Base-by-base conservation (phyloP, 2,329 filamentous ascomycete species). In the Ceratocystis eucalypticola region DNA sequence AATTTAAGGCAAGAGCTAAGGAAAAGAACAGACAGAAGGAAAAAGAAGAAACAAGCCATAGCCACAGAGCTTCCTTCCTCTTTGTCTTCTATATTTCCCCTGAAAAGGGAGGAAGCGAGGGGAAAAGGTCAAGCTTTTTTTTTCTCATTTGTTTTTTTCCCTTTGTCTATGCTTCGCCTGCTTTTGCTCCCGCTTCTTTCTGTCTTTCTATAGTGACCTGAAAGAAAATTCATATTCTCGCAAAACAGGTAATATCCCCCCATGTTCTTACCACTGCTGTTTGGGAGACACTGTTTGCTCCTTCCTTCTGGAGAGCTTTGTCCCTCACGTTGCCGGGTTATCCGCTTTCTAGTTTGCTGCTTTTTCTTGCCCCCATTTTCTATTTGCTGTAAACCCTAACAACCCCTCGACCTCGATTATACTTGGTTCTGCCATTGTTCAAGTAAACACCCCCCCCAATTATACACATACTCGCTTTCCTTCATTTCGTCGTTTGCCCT, bases 1-100 rank as follows among this genome's bases (percentile, higher is more conserved):
- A 41, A 41, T 41, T 41, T 15, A 41, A 37, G 17, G 57, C 41
- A 30, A 33, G 57, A 37, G 57, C 57, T 17, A 41, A 22, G 59
- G 6, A 20, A 17, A 48, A 22, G 17, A 22, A 48, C 8, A 28
- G 25, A 25, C 20, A 28, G 22, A 22, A 44, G 45, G n/a, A 50
- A 41, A 41, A 41, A 41, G 37, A 41, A 41, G 37, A 15, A 50
- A 64, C 62, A 61, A 63, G 65, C 61, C 65, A 37, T 5, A 37
- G 55, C 50, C 59, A 48, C 48, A 17, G 45, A 62, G 22, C 33
- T 41, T 33, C 20, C 41, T n/a, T 25, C 30, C 61, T 62, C 33
- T 62, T 20, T 62, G 25, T 62, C 17, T 20, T 62, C 5, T 5
- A 15, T 62, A 25, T 12, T 30, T 48, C 22, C 20, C 20, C 37